Evolutionary conservation across 306 rosid genomes (phyloP), one percentile per base, ranked within the genome.

Genomic region (Fragaria ananassa): DNA sequence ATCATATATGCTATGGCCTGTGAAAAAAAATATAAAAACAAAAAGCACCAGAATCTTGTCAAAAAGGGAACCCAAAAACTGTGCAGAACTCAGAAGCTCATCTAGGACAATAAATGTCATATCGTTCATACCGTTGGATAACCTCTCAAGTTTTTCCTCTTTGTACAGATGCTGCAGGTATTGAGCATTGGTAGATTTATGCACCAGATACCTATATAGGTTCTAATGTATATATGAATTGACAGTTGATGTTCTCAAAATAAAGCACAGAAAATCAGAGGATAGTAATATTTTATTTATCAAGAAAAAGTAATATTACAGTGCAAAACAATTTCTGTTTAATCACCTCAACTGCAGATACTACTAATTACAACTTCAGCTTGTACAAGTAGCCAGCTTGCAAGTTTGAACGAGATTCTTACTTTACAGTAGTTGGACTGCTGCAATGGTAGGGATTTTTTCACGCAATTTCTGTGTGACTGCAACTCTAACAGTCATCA

Each of bases 401-500:
- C 67, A 5, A 14, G 17, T 29, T 62, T 62, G 41, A 62, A 62
- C 8, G 21, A 6, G 67, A 62, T 62, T 62, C 21, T 62, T 31
- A 31, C 6, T 62, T 81, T 81, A 90, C 54, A 93, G 71, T 80
- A 95, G 93, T 77, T 88, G 96, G 83, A 95, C 99, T 4, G 96
- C 97, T 1, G 93, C 96, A 8, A 95, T 95, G 47, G 88, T 18
- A 7, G 96, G 97, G 71, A 95, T 95, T 76, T 95, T 95, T 79
- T 95, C 99, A 68, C 99, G 85, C 83, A 95, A 80, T 64, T 95
- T 95, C 81, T 92, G 99, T 10, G 97, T 95, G 35, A 95, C 96
- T 18, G 99, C 97, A 74, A 95, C 99, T 71, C 99, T 89, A 64
- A 95, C 99, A 37, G 97, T 92, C 92, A 89, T 89, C 44, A 95